Evolutionary conservation across 2,329 filamentous ascomycete species (phyloP), one percentile per base, ranked within the genome.

Genomic region (Diplodia scrobiculata): DNA sequence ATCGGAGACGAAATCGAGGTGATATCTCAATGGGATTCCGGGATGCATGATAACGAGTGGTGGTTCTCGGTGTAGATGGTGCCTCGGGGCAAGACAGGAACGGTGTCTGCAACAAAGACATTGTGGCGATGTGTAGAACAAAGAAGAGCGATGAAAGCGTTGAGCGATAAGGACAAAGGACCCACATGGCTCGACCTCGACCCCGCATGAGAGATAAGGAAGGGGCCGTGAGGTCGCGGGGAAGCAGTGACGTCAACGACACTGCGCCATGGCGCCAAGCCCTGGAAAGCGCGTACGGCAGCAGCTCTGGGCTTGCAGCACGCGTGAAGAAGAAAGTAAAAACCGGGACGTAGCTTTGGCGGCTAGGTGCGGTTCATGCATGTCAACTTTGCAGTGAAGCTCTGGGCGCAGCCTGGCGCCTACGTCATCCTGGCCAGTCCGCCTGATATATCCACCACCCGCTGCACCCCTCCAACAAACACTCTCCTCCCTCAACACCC

Each of bases 341-440:
- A 41, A 48, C 55, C 38, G 21, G 58, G 27, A 29, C n/a, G 45
- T 36, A 34, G 48, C 41, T 50, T 45, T 6, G 29, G 34, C 45
- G 45, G 45, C 10, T 62, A 62, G 58, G 25, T 3, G 41, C 58
- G 58, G 58, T 62, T 36, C 41, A 62, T 62, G 58, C 58, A 45
- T 10, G 58, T 62, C 58, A 62, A 36, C 32, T 41, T 62, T 38
- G 58, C 58, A 62, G 25, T 38, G 36, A 59, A 45, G 41, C 25
- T 48, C 47, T 50, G 27, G 41, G 25, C 27, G 21, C 58, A 17
- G n/a, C 27, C 41, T 14, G 55, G 3, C 10, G 7, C 52, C 41
- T 63, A 63, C 60, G 60, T 63, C 60, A 63, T 63, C n/a, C 32
- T 27, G n/a, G n/a, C 10, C 27, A 32, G 7, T n/a, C n/a, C n/a